Conservation (phyloP, 306 rosid genomes). For the Rosa chinensis region DNA sequence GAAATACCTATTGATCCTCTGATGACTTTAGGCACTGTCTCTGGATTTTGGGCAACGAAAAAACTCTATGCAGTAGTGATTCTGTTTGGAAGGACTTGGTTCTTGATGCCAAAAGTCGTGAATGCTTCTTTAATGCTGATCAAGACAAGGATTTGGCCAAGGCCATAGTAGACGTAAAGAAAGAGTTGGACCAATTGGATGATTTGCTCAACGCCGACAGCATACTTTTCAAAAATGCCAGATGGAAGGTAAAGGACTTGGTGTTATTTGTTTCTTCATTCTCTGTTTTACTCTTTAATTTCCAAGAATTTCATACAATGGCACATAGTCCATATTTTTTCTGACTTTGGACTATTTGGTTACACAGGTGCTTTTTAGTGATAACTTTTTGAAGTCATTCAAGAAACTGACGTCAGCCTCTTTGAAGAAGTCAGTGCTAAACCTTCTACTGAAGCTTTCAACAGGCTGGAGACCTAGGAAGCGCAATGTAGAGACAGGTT, state of each 20-base stretch:
- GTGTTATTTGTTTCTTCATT: background rate
- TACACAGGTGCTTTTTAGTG: no score
- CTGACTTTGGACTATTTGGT: slow-evolving; percentile 43
- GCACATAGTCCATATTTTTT: slow-evolving; percentile 34
- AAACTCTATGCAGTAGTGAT: slow-evolving; percentile 34
- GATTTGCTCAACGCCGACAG: slow-evolving; percentile 57
- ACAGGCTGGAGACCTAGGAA: slow-evolving; percentile 72
- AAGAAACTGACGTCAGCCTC: slow-evolving; percentile 34
- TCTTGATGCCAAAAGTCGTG: slow-evolving; percentile 52
- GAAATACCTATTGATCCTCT: background rate
- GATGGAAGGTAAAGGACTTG: slow-evolving; percentile 58
- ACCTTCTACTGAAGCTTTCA: slow-evolving; percentile 55
- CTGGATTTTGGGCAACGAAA: slow-evolving; percentile 70
- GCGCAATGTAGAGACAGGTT: slow-evolving; percentile 27
- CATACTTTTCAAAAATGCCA: slow-evolving; percentile 43
- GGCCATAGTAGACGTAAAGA: slow-evolving; percentile 46
- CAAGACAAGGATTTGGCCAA: slow-evolving; percentile 52
- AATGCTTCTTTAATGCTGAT: slow-evolving; percentile 56
- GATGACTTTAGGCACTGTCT: slow-evolving; percentile 49
- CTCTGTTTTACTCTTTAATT: background rate
- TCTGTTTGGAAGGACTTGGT: slow-evolving; percentile 55
- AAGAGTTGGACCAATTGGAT: slow-evolving; percentile 49
- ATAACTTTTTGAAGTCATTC: slow-evolving; percentile 43
- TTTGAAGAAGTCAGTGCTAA: slow-evolving; percentile 41
- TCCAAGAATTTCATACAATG: background rate